Percentiles rank a stretch among this genome's conserved stretches.
Conservation (phyloP, 805 yeast species). For the Kregervanrija fluxuum region DNA sequence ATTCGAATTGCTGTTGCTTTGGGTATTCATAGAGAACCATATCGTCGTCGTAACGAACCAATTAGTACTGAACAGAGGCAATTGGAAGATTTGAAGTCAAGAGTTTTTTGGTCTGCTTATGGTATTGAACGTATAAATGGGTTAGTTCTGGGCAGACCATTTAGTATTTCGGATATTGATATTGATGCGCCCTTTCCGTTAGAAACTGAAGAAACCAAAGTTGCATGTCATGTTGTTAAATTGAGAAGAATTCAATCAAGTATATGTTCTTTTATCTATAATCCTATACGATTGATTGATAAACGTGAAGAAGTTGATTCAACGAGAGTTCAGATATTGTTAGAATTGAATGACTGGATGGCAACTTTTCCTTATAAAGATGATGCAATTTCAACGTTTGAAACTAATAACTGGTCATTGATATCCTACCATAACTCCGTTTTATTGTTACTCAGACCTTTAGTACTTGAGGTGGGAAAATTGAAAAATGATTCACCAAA, state of each 20-base stretch:
- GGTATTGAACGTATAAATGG: conserved; percentile 30
- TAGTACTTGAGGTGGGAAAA: conserved; percentile 18
- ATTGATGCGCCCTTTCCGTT: conserved; percentile 25
- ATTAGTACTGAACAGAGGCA: conserved; percentile 5
- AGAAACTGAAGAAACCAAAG: conserved; percentile 15
- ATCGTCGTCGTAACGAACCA: conserved; percentile 3
- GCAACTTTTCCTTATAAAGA: conserved; percentile 23
- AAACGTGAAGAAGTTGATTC: conserved; percentile 19
- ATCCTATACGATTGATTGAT: conserved; percentile 18
- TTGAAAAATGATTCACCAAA: conserved; percentile 13
- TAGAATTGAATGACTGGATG: conserved; percentile 29
- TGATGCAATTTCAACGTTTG: conserved; percentile 23
- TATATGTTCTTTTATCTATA: conserved; percentile 28
- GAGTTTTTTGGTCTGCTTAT: conserved; percentile 32
- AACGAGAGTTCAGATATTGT: conserved; percentile 24
- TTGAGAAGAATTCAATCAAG: conserved; percentile 28
- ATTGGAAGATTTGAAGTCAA: conserved; percentile 17
- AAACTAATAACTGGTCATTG: conserved; percentile 27
- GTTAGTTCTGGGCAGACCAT: conserved; percentile 30
- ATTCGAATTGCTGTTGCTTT: conserved; percentile 26
- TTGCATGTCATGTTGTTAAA: conserved; percentile 27
- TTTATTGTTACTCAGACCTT: conserved; percentile 25
- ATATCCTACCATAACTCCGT: conserved; percentile 30
- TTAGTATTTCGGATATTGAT: conserved; percentile 29
- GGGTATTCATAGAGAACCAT: conserved; percentile 27